Conservation (phyloP, 306 rosid genomes). For the Cyamopsis tetragonoloba region DNA sequence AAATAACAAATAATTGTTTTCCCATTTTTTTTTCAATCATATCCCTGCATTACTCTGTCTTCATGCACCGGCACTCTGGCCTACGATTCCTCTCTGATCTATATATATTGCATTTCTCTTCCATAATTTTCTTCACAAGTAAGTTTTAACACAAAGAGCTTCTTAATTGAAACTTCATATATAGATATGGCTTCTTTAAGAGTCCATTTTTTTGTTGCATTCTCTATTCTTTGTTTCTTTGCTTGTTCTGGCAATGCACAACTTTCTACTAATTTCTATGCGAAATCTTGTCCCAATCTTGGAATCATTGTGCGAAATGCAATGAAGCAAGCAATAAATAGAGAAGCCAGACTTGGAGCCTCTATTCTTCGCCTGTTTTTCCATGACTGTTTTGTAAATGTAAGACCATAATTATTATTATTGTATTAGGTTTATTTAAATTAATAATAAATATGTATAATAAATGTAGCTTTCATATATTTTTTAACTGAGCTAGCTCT, state of each 20-base stretch:
- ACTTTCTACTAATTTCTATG: constrained; percentile 55
- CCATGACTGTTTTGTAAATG: constrained; percentile 87
- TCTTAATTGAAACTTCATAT: neutral
- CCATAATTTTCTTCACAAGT: constrained; percentile 9
- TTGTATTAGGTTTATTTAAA: too few species aligned
- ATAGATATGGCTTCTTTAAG: constrained; percentile 29
- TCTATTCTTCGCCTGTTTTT: constrained; percentile 83
- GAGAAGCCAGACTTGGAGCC: constrained; percentile 60
- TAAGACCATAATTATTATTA: constrained; percentile 3
- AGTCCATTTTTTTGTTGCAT: constrained; percentile 13
- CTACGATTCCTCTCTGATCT: neutral
- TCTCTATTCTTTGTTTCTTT: constrained; percentile 28
- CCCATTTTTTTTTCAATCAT: neutral
- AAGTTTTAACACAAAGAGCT: neutral
- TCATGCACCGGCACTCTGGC: constrained; percentile 4
- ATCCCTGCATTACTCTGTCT: neutral
- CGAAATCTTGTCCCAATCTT: constrained; percentile 49
- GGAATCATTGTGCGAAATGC: constrained; percentile 39
- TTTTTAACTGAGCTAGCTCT: too few species aligned
- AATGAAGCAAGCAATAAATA: constrained; percentile 40
- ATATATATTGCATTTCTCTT: constrained; percentile 24
- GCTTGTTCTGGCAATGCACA: constrained; percentile 45
- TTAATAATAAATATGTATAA: too few species aligned
- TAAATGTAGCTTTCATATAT: too few species aligned
- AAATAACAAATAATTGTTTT: neutral